These are phyloP conservation scores for Malus asiatica DNA, from an alignment of 306 rosid genomes.

Conservation along the genomic window DNA sequence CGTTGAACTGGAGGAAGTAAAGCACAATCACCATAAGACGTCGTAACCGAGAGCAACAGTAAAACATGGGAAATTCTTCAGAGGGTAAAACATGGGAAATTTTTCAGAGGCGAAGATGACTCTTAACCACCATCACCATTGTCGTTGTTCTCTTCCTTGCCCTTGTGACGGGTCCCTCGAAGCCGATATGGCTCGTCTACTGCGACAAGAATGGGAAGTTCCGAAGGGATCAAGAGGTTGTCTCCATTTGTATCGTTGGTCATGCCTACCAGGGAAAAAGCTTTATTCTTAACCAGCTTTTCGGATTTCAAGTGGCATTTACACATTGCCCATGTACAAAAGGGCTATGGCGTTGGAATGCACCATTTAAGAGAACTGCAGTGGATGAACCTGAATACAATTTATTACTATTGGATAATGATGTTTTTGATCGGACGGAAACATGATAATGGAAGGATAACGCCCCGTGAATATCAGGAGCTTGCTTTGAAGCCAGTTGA, in stretches of 20 bases:
- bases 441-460: slow-evolving; percentile 70
- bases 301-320: too few species aligned
- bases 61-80: too few species aligned
- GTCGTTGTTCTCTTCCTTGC: slow-evolving; percentile 12
- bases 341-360: too few species aligned
- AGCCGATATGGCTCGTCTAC: slow-evolving; percentile 76
- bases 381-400: too few species aligned
- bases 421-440: neutral
- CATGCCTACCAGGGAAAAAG: slow-evolving; percentile 77
- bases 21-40: neutral
- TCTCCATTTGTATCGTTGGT: slow-evolving; percentile 83
- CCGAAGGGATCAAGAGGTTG: slow-evolving; percentile 87
- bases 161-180: slow-evolving; percentile 59
- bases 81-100: slow-evolving; percentile 25
- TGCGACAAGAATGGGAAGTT: slow-evolving; percentile 81
- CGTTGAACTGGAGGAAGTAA: neutral
- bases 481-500: slow-evolving; percentile 75
- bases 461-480: slow-evolving; percentile 84
- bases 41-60: neutral
- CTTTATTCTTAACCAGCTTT: too few species aligned
- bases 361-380: slow-evolving; percentile 24
- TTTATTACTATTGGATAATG: too few species aligned
- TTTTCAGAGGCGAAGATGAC: slow-evolving; percentile 42
- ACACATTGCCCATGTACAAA: too few species aligned
- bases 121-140: slow-evolving; percentile 30